Base-by-base conservation (phyloP, 1,284 basidiomycete species). In the Malassezia slooffiae region DNA sequence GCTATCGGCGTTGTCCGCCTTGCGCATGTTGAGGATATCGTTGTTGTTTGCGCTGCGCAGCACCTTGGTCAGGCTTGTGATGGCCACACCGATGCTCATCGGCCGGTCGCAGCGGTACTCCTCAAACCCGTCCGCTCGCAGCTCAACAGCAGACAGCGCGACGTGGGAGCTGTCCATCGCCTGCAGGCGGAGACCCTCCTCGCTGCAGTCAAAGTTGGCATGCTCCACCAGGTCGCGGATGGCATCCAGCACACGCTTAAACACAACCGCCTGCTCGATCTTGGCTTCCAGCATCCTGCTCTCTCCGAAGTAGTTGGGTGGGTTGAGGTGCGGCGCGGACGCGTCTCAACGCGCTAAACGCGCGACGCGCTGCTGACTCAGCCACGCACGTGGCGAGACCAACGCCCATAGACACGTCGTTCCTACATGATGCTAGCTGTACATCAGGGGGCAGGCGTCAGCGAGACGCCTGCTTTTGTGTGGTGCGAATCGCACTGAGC, bases 91-190 rank as follows among this genome's bases (percentile, higher is more conserved):
- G 47, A 70, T 65, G 0, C 88, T 86, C 78, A 97, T 87, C 41
- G 90, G 87, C 17, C 89, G 80, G 72, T 99, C 93, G 70, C 91
- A 96, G 58, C 93, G 82, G 73, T 85, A 97, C 43, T 58, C 55
- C 32, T 56, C 58, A 31, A 64, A 69, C 26, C 54, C 59, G 35
- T 65, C 60, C 41, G 54, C 55, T 29, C 62, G 57, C 6, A 79
- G 76, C 65, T 83, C 80, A 38, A 91, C 83, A 7, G 85, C 74
- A 28, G 96, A 91, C 49, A 96, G 82, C 1, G 91, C 93, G 63
- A 97, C 91, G 73, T 97, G 93, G 5, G 91, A 96, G 78, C 95
- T 96, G 76, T 97, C 93, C 93, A 97, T 99, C 1, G 93, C 91
- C 76, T 97, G 93, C 23, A 69, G 57, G 34, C 57, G 57, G 55